Base-by-base conservation (phyloP, 1,139 yeast genomes). In the Yamadazyma diddensiae region DNA sequence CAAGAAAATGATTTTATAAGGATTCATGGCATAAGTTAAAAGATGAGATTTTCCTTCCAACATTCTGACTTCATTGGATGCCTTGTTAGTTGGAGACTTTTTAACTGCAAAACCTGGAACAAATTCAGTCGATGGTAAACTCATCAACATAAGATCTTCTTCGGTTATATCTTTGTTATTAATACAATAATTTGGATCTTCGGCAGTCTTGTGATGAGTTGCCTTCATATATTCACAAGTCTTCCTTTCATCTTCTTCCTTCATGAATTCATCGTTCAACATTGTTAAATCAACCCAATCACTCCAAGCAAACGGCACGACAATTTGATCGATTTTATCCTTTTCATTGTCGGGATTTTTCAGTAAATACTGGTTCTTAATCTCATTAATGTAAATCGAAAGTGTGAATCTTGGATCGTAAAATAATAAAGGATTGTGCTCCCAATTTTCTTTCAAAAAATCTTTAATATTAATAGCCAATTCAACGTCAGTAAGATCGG, bases 401-500 rank as follows among this genome's bases (percentile, higher is more conserved):
- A 59, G 44, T 0, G 74, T 64, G 35, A 67, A 54, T 30, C 73
- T 48, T 6, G 73, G 74, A 36, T 68, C 73, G 39, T 51, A 66
- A 29, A 44, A 50, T 18, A 63, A 47, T 5, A 42, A 38, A n/a
- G 53, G 49, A 34, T 38, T 43, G 33, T 46, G 39, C 6, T 28
- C 29, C 50, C 52, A 47, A 8, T 35, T 47, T n/a, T 39, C 47
- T 16, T 36, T 38, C 24, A 39, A 32, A 35, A 47, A 54, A 26
- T 54, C 53, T 7, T 43, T 41, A n/a, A 53, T 49, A 15, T 45
- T 44, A 10, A 59, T 43, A 28, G 47, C 42, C 12, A 52, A 42
- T 19, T 52, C 48, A 16, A 47, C 36, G 34, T 59, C 55, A 2
- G 53, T 45, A 25, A 59, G 44, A 25, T 54, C 55, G 6, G 62